Evolutionary conservation across 2,329 filamentous ascomycete species (phyloP).

Genomic region (Cladophialophora yegresii): DNA sequence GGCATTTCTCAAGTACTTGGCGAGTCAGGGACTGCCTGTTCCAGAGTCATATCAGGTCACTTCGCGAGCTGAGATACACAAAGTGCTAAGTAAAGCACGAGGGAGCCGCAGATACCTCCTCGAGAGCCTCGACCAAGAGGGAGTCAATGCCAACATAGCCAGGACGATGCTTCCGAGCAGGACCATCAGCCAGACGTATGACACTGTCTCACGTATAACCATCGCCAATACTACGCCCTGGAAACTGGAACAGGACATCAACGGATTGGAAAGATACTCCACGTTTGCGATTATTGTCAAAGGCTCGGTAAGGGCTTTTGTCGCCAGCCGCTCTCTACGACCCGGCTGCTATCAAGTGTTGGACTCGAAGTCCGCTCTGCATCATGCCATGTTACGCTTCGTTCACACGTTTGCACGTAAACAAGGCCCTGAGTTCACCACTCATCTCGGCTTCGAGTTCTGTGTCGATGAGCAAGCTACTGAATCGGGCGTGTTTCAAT

Average conservation of each 20-base stretch:
- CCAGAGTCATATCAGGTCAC: slow-evolving; percentile 59
- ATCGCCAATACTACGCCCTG: slow-evolving; percentile 60
- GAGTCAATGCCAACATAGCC: slow-evolving; percentile 55
- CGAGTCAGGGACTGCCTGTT: slow-evolving; percentile 41
- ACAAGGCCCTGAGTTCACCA: slow-evolving; percentile 58
- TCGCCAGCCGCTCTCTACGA: slow-evolving; percentile 63
- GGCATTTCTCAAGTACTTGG: slow-evolving; percentile 23
- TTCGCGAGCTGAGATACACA: slow-evolving; percentile 56
- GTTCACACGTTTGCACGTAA: slow-evolving; percentile 23
- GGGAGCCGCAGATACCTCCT: slow-evolving; percentile 60
- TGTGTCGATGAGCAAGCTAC: slow-evolving; percentile 57
- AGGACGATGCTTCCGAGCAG: slow-evolving; percentile 59
- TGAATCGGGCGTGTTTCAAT: slow-evolving; percentile 38
- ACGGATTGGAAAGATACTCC: slow-evolving; percentile 63
- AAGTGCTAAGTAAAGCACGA: slow-evolving; percentile 52
- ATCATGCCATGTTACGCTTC: slow-evolving; percentile 63
- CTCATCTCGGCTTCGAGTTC: slow-evolving; percentile 74
- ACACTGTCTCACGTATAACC: slow-evolving; percentile 56
- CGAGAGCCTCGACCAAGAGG: slow-evolving; percentile 57
- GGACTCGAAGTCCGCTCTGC: slow-evolving; percentile 56
- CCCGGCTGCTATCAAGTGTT: slow-evolving; percentile 65
- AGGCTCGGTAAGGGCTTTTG: slow-evolving; percentile 66
- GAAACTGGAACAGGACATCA: slow-evolving; percentile 69
- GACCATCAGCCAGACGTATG: slow-evolving; percentile 57
- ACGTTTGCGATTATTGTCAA: slow-evolving; percentile 68